These are phyloP conservation scores for Aspergillus sp. DNA, from an alignment of 2,329 filamentous ascomycete genomes.

Conservation along the genomic window DNA sequence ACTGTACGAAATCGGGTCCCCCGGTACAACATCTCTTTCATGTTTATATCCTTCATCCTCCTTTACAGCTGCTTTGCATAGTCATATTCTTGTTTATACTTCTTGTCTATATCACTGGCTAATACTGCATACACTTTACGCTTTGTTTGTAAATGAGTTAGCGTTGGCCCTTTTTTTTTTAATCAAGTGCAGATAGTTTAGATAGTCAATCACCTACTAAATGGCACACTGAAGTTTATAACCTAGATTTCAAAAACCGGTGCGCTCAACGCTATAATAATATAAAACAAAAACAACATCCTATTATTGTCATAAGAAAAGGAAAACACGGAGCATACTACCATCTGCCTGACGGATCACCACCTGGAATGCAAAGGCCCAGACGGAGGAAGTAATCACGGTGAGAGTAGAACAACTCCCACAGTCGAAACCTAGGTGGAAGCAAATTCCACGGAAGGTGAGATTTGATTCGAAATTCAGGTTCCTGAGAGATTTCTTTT, in stretches of 20 bases:
- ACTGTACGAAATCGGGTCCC: background rate
- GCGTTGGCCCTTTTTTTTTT: background rate
- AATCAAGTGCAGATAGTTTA: background rate
- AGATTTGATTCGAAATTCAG: background rate
- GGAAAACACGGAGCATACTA: background rate
- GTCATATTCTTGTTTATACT: background rate
- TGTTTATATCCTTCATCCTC: background rate
- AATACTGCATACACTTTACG: background rate
- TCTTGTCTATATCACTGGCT: background rate
- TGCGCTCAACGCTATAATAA: background rate
- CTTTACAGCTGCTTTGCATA: background rate
- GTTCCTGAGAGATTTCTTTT: background rate
- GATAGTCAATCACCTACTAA: background rate
- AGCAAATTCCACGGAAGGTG: constrained; percentile 22
- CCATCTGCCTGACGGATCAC: constrained; percentile 39
- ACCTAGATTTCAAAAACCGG: background rate
- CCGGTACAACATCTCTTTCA: background rate
- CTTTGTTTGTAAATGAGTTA: background rate
- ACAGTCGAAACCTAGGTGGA: constrained; percentile 68
- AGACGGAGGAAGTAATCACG: constrained; percentile 96
- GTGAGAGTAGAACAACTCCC: constrained; percentile 91
- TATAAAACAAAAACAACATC: background rate
- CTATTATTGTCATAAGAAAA: background rate
- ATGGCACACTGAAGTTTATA: background rate
- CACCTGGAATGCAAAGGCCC: constrained; percentile 82